Evolutionary conservation across 345 rosid genomes (phyloP).

Genomic region (Eucalyptus cloeziana): DNA sequence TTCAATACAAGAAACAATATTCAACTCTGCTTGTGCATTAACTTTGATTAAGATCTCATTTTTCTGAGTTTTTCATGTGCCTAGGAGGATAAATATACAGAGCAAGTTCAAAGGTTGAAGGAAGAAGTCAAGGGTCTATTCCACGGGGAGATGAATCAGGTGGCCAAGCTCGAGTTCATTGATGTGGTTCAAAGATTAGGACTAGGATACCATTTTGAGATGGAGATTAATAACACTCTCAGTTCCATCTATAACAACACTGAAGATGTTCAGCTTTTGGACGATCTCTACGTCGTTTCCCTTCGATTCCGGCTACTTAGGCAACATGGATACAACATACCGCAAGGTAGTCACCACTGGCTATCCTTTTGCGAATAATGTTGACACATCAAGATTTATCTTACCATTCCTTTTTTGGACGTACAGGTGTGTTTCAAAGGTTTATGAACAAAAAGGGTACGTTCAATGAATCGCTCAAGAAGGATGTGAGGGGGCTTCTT

Average conservation of each 20-base stretch:
- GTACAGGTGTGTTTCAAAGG: not conserved
- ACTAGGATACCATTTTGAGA: not conserved
- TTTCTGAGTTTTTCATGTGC: not conserved
- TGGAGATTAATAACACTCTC: not conserved
- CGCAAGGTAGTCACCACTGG: not conserved
- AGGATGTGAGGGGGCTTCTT: conserved; percentile 1
- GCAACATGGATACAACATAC: conserved; percentile 1
- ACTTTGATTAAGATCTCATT: not conserved
- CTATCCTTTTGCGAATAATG: too few relatives aligned
- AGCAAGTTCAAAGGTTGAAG: not conserved
- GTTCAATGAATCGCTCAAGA: not conserved
- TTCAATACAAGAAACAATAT: not conserved
- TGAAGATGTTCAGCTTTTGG: not conserved
- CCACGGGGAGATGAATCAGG: not conserved
- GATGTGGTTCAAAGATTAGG: conserved; percentile 4
- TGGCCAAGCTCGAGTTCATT: not conserved
- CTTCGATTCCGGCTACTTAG: conserved; percentile 4
- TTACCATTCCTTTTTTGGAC: not conserved
- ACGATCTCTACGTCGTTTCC: not conserved
- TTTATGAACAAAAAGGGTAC: not conserved
- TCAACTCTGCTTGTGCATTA: not conserved
- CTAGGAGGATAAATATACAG: not conserved
- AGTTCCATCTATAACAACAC: not conserved
- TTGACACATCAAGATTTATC: too few relatives aligned
- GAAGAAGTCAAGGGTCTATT: not conserved